Evolutionary conservation across 2,329 filamentous ascomycete species (phyloP).

Genomic region (Calonectria pteridis): DNA sequence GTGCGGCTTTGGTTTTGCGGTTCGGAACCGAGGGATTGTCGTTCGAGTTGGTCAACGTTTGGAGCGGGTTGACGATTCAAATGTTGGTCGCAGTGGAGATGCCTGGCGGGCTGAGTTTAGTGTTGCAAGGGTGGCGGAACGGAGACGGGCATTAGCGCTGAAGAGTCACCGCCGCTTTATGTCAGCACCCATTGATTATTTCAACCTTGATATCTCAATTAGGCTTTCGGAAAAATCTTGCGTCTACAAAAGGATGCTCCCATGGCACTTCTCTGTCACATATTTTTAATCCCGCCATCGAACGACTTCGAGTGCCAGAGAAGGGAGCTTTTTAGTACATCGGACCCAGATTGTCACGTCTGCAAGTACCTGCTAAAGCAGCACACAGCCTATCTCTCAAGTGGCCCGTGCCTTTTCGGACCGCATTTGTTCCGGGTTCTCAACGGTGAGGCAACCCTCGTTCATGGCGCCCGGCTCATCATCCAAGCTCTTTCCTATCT

Average conservation of each 20-base stretch:
- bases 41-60: background rate
- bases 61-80: background rate
- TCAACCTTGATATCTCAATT: too few relatives aligned
- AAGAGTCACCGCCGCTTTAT: background rate
- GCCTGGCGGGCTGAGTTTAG: background rate
- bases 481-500: background rate
- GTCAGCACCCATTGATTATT: background rate
- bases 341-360: background rate
- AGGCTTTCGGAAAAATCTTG: background rate
- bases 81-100: conserved; percentile 6
- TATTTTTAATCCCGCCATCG: too few relatives aligned
- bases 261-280: background rate
- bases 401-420: background rate
- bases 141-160: background rate
- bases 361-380: background rate
- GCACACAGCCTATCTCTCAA: background rate
- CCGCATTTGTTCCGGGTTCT: conserved; percentile 18
- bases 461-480: background rate
- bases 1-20: background rate
- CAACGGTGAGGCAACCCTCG: background rate
- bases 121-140: background rate
- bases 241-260: background rate
- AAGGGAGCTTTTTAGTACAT: background rate
- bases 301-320: background rate
- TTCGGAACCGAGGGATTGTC: background rate